A percentile compares a stretch with the other conserved stretches of the same genome.
phyloP scores from a whole-genome alignment of 805 yeast species.

The Kuraishia molischiana region DNA sequence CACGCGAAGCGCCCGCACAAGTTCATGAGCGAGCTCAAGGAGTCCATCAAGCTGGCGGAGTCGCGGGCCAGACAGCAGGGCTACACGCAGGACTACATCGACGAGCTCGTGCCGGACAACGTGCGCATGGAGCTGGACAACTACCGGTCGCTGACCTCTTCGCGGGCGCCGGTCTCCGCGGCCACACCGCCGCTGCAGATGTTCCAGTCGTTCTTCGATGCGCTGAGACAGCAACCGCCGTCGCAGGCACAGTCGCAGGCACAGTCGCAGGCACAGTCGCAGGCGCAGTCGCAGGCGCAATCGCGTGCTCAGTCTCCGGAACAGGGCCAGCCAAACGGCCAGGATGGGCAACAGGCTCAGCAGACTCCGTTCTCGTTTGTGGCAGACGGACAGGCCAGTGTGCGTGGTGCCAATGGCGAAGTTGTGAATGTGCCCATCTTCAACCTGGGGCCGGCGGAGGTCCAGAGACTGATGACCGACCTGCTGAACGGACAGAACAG shows the following conservation, averaged over 20 bases:
- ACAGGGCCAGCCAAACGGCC: background rate
- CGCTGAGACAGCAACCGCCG: background rate
- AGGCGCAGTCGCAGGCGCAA: background rate
- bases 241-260: background rate
- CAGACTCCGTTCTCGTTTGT: background rate
- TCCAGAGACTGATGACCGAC: no score
- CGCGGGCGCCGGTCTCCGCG: background rate
- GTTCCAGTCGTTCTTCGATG: background rate
- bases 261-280: background rate
- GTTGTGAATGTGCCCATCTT: no score
- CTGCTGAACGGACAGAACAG: no score
- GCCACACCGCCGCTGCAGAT: background rate
- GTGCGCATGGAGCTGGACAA: constrained; percentile 13
- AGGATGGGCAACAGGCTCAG: background rate
- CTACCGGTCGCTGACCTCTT: constrained; percentile 6
- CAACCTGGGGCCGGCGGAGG: no score
- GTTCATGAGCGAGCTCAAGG: constrained; percentile 17
- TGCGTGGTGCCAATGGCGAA: no score
- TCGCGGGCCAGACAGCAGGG: constrained; percentile 22
- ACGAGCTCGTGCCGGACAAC: constrained; percentile 14
- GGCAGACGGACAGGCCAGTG: background rate
- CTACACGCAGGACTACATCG: constrained; percentile 17
- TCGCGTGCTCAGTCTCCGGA: background rate
- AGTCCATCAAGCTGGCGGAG: constrained; percentile 17
- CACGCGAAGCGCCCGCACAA: constrained; percentile 5